These are phyloP conservation scores for Phytophthora lateralis DNA, from an alignment of 352 stramenopile genomes.

Conservation along the genomic window DNA sequence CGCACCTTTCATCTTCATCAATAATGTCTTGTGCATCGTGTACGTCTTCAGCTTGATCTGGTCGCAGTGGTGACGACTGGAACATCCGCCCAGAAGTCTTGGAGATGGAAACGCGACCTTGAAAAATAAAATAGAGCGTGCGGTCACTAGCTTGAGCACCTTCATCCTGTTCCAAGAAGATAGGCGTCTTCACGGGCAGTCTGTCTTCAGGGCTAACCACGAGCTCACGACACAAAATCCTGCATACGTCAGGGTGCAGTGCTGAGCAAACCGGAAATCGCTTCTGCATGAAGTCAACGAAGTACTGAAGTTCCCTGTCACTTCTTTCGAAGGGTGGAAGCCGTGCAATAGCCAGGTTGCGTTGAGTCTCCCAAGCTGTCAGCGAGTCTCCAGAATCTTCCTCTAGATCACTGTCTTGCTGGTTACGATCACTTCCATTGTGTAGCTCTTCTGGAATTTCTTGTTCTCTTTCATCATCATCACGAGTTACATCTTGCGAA, in stretches of 20 bases:
- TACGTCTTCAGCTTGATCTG: constrained; percentile 4
- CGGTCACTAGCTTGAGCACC: constrained; percentile 4
- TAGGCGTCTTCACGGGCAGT: constrained; percentile 28
- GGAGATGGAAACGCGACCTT: constrained; percentile 28
- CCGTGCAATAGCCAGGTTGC: constrained; percentile 33
- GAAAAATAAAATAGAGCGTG: constrained; percentile 38
- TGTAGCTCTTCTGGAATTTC: constrained; percentile 7
- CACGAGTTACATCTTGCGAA: not conserved
- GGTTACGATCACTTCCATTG: constrained; percentile 1
- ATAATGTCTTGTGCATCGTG: constrained; percentile 2
- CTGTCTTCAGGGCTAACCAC: constrained; percentile 22
- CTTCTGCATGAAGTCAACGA: constrained; percentile 53
- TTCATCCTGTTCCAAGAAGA: constrained; percentile 41
- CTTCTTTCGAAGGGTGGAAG: constrained; percentile 25
- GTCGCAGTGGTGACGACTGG: constrained; percentile 14
- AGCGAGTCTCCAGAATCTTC: constrained; percentile 24
- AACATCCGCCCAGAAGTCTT: constrained; percentile 35
- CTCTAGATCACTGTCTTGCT: constrained; percentile 13
- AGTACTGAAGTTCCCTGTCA: constrained; percentile 42
- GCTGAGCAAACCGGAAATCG: constrained; percentile 46
- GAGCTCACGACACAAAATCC: constrained; percentile 40
- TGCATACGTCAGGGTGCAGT: constrained; percentile 43
- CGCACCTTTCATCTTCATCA: constrained; percentile 1
- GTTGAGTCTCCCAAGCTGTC: constrained; percentile 31
- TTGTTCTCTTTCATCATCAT: constrained; percentile 10